Conservation (phyloP, 805 yeast genomes). For the Tetrapisispora nanseiensis region DNA sequence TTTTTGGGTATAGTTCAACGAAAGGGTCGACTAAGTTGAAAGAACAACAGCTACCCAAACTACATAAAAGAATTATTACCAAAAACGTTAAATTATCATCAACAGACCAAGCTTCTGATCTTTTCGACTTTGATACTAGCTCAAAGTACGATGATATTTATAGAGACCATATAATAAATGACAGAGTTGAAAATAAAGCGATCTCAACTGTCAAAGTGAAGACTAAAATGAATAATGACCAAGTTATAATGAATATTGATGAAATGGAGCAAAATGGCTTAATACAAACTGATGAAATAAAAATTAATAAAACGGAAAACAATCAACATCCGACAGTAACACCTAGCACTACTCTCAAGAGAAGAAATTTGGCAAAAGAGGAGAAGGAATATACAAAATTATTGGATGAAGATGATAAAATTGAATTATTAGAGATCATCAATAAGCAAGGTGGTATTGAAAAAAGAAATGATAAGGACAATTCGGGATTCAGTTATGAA, state of each 20-base stretch:
- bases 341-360: too few relatives aligned
- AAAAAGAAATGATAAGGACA: constrained; percentile 8
- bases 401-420: constrained; percentile 21
- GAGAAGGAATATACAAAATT: constrained; percentile 23
- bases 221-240: neutral
- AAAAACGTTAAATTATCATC: too few relatives aligned
- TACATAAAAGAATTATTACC: too few relatives aligned
- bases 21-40: too few relatives aligned
- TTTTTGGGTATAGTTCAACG: too few relatives aligned
- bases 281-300: neutral
- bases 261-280: constrained; percentile 1
- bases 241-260: constrained; percentile 1
- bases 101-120: too few relatives aligned
- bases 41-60: too few relatives aligned
- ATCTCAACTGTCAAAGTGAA: neutral
- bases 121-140: too few relatives aligned
- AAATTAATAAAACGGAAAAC: neutral
- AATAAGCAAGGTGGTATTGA: constrained; percentile 10
- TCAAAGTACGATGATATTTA: too few relatives aligned
- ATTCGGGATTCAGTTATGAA: constrained; percentile 7
- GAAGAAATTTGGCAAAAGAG: neutral
- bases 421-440: constrained; percentile 17
- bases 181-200: neutral
- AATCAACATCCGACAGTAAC: too few relatives aligned
- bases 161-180: neutral